Base-by-base conservation (phyloP, 2,329 filamentous ascomycete species). In the Talaromyces sp. region DNA sequence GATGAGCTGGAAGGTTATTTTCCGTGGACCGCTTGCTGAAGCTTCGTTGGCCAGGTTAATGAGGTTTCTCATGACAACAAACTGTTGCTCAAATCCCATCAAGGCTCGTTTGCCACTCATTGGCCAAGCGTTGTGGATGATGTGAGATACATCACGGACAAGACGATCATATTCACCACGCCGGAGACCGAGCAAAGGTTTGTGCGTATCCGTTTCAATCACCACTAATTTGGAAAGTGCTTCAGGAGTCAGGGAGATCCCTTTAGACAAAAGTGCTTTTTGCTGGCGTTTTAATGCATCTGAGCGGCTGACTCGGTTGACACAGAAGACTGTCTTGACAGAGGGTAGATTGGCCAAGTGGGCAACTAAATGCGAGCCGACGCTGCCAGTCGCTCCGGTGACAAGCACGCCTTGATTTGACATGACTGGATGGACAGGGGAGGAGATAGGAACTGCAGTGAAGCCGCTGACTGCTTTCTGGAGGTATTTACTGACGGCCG, bases 371-470 rank as follows among this genome's bases (percentile, higher is more conserved):
- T 54, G 51, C 1, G 51, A 54, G 5, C 51, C 51, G 8, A 54
- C 85, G 61, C 75, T 77, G 0, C 79, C 78, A 0, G 78, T 79
- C 2, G 74, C 76, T 2, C 79, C 79, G 1, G 79, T 81, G 2
- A 81, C 71, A 2, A 81, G 61, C 6, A 84, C 75, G 5, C 69
- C 60, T 25, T 68, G 64, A 7, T 45, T 67, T 25, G 63, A 43
- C 22, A 63, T n/a, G 3, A 10, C 27, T 4, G 69, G 67, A 29
- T 53, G 15, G 47, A 25, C 22, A 10, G 47, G 25, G 6, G 25
- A 53, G 25, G 47, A 53, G 47, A 53, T 53, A 53, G 47, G 17
- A 29, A 53, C 15, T 8, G 61, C 63, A 1, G 51, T 38, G 49
- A 74, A 75, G 3, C 67, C 68, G 2, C 67, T 66, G 8, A 69